Evolutionary conservation across 176 grass and related monocot species (phyloP).

Genomic region (Oryza rufipogon): DNA sequence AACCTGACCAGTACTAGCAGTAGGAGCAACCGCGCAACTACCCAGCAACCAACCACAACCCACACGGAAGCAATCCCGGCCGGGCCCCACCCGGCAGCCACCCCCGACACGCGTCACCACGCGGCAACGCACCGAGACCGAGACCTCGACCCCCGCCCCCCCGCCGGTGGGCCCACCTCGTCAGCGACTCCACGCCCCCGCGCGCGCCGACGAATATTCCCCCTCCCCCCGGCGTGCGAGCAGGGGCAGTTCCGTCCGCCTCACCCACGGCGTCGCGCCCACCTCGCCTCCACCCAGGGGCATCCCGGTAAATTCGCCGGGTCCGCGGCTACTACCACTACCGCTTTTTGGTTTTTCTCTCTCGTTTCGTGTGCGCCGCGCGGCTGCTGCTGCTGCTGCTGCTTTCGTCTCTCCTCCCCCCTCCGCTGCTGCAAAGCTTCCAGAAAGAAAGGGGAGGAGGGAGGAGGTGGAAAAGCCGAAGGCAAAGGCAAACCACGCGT

Average conservation of each 20-base stretch:
- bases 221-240: neutral
- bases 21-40: neutral
- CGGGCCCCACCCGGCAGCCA: neutral
- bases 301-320: neutral
- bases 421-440: conserved; percentile 26
- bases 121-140: neutral
- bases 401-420: neutral
- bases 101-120: neutral
- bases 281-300: neutral
- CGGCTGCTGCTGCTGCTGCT: too few relatives aligned
- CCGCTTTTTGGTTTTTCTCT: neutral
- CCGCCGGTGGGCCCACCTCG: neutral
- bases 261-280: too few relatives aligned
- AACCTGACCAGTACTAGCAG: too few relatives aligned
- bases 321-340: too few relatives aligned
- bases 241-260: neutral
- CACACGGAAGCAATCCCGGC: neutral
- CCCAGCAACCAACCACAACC: neutral
- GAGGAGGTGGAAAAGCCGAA: too few relatives aligned
- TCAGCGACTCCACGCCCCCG: neutral
- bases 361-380: conserved; percentile 2
- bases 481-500: neutral
- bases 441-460: neutral
- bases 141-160: neutral
- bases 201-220: neutral